Percentiles rank a stretch among this genome's conserved stretches.
phyloP scores from a whole-genome alignment of 108 stramenopile species.

The Mayamaea pseudoterrestris region DNA sequence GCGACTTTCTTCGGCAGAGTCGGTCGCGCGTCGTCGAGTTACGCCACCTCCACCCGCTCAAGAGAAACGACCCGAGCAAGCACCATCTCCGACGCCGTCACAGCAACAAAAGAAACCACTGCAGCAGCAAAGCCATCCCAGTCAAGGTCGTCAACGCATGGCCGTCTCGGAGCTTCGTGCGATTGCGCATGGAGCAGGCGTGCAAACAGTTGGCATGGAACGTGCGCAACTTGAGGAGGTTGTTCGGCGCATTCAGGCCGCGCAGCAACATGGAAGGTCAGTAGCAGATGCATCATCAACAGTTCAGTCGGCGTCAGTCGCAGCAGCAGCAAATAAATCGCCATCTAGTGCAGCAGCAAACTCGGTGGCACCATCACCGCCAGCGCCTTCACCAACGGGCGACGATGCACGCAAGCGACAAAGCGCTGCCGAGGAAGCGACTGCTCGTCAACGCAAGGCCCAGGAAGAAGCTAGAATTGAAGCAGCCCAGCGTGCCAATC shows the following conservation, averaged over 20 bases:
- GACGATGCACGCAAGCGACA: constrained; percentile 4
- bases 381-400: constrained; percentile 2
- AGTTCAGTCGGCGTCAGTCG: constrained; percentile 6
- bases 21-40: neutral
- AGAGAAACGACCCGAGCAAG: neutral
- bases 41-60: neutral
- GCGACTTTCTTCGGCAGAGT: neutral
- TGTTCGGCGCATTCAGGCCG: constrained; percentile 22
- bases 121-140: neutral
- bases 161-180: constrained; percentile 64
- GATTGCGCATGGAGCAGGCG: constrained; percentile 71
- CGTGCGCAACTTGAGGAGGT: constrained; percentile 58
- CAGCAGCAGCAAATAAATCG: neutral
- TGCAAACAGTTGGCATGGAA: constrained; percentile 76
- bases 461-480: constrained; percentile 10
- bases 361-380: neutral
- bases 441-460: neutral
- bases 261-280: too few species aligned
- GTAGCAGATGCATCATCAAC: too few species aligned
- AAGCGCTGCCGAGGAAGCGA: neutral
- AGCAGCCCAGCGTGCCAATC: constrained; percentile 2
- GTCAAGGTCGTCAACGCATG: constrained; percentile 17
- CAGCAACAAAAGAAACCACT: neutral
- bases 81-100: constrained; percentile 2
- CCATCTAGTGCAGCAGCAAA: neutral